Evolutionary conservation across 2,329 filamentous ascomycete genomes (phyloP).

Genomic region (Pseudocercospora eumusae): DNA sequence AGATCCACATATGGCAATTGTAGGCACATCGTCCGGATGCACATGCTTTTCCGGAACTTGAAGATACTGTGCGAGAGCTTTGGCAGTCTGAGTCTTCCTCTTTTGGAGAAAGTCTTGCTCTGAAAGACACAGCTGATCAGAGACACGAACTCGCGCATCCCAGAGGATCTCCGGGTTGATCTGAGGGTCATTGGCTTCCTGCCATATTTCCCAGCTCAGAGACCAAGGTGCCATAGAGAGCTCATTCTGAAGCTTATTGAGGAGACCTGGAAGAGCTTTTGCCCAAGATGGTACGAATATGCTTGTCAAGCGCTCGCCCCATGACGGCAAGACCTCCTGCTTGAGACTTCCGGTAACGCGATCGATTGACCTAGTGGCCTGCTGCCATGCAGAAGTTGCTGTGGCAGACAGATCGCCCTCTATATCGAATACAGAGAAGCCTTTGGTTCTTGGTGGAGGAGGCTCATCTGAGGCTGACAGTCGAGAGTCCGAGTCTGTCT

Average conservation of each 20-base stretch:
- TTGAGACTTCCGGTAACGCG: constrained; percentile 27
- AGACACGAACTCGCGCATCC: constrained; percentile 79
- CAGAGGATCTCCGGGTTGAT: constrained; percentile 85
- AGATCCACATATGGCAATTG: constrained; percentile 91
- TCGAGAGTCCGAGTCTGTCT: constrained; percentile 5
- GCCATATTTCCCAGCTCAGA: constrained; percentile 89
- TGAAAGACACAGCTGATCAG: constrained; percentile 76
- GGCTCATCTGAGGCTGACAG: constrained; percentile 17
- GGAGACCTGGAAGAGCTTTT: constrained; percentile 69
- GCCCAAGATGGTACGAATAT: constrained; percentile 79
- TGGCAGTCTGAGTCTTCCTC: constrained; percentile 67
- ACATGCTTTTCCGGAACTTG: constrained; percentile 75
- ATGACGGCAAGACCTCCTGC: constrained; percentile 12
- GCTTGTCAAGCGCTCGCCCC: constrained; percentile 33
- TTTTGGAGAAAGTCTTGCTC: constrained; percentile 74
- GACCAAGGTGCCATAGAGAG: constrained; percentile 85
- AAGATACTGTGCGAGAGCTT: constrained; percentile 80
- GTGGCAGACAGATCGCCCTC: constrained; percentile 20
- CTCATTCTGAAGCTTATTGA: constrained; percentile 83
- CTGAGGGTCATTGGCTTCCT: constrained; percentile 79
- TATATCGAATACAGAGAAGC: constrained; percentile 23
- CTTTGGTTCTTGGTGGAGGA: constrained; percentile 33
- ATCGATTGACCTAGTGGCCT: constrained; percentile 17
- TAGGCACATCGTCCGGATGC: constrained; percentile 89
- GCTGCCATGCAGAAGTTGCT: constrained; percentile 32